Evolutionary conservation across 2,329 filamentous ascomycete genomes (phyloP).

Genomic region (Parafenestella ontariensis): DNA sequence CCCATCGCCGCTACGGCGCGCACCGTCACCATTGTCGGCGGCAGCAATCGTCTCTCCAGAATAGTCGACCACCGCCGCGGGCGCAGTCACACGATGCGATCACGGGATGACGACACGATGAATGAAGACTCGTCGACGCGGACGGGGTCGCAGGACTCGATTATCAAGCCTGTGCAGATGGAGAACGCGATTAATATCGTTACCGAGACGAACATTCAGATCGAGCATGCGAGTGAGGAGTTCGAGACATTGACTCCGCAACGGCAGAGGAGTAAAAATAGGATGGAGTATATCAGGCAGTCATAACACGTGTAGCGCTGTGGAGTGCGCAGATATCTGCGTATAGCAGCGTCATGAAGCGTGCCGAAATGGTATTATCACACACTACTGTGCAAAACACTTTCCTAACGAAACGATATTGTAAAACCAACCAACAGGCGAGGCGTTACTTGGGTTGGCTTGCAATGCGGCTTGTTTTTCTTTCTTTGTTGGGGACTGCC

Average conservation of each 20-base stretch:
- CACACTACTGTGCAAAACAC: no score
- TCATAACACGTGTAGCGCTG: constrained; percentile 1
- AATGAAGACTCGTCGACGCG: constrained; percentile 28
- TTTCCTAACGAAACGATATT: no score
- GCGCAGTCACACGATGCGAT: constrained; percentile 19
- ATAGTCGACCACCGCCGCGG: constrained; percentile 36
- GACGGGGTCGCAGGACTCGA: constrained; percentile 44
- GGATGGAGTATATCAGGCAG: not conserved
- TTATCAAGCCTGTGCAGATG: constrained; percentile 34
- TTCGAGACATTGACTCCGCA: constrained; percentile 4
- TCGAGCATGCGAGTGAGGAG: constrained; percentile 32
- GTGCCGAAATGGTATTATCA: no score
- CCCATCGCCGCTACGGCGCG: constrained; percentile 23
- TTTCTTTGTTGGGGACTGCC: no score
- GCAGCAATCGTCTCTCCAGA: constrained; percentile 37
- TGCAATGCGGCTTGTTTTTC: no score
- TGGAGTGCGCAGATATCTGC: not conserved
- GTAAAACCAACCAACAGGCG: no score
- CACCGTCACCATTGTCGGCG: constrained; percentile 47
- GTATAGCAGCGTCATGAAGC: not conserved
- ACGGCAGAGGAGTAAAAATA: constrained; percentile 18
- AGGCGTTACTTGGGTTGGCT: no score
- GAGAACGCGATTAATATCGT: constrained; percentile 34
- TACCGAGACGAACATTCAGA: constrained; percentile 45
- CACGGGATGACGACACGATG: constrained; percentile 20